A percentile compares a stretch with the other conserved stretches of the same genome.
These are phyloP conservation scores for Mitragyna speciosa DNA, from an alignment of 257 asterid genomes.

Conservation along the genomic window DNA sequence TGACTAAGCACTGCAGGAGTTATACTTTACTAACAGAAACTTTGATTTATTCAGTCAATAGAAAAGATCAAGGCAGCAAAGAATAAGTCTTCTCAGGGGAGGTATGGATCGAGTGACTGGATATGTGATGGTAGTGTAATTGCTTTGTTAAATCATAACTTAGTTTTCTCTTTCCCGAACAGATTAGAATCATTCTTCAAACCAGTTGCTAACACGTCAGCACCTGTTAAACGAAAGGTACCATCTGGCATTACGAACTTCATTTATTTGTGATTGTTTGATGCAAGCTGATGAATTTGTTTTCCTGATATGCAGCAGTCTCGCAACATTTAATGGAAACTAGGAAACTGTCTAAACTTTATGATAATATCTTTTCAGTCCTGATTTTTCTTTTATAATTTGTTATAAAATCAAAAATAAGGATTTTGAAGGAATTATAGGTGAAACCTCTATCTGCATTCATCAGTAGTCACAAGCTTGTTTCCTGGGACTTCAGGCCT, in stretches of 20 bases:
- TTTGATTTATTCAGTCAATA: conserved; percentile 59
- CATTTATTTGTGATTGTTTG: conserved; percentile 2
- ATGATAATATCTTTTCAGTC: neutral
- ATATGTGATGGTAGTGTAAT: conserved; percentile 7
- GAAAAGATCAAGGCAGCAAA: conserved; percentile 96
- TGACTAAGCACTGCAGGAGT: neutral
- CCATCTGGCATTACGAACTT: neutral
- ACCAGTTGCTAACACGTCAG: conserved; percentile 71
- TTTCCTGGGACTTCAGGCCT: neutral
- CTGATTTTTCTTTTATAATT: neutral
- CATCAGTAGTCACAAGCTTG: neutral
- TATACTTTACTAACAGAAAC: conserved; percentile 26
- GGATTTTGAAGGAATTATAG: neutral
- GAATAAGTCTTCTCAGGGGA: conserved; percentile 89
- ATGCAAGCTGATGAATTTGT: neutral
- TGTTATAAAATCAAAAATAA: neutral
- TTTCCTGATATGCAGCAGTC: neutral
- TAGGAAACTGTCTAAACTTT: neutral
- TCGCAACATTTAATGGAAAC: neutral
- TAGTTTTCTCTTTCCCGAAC: conserved; percentile 32
- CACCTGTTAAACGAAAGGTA: conserved; percentile 83
- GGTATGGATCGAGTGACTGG: conserved; percentile 46
- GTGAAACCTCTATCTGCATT: neutral
- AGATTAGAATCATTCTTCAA: conserved; percentile 94
- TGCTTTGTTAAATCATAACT: conserved; percentile 10